phyloP scores from a whole-genome alignment of 192 early-diverging fungal species.

The Entomortierella parvispora region DNA sequence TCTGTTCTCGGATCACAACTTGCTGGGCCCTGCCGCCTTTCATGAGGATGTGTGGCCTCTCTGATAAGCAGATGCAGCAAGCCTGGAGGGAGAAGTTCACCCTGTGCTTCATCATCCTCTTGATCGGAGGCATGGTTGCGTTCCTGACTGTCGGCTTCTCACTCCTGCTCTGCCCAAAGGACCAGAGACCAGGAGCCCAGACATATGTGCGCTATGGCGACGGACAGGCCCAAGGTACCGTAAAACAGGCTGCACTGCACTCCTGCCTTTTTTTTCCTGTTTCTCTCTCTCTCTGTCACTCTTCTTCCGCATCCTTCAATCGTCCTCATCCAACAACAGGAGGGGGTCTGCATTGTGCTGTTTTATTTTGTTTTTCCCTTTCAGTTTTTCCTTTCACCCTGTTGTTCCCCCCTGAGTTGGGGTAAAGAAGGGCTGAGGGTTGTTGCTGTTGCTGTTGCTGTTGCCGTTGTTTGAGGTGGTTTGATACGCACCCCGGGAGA shows the following conservation, averaged over 20 bases:
- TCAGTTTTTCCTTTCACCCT: neutral
- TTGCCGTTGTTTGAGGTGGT: too few relatives aligned
- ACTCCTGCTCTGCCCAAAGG: constrained; percentile 43
- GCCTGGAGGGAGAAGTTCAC: constrained; percentile 78
- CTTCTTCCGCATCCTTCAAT: neutral
- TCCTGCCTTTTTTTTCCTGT: neutral
- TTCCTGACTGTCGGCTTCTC: constrained; percentile 77
- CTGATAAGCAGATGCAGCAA: constrained; percentile 66
- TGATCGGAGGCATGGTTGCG: constrained; percentile 74
- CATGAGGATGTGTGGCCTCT: constrained; percentile 63
- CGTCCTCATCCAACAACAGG: neutral
- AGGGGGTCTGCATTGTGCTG: neutral
- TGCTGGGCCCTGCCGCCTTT: constrained; percentile 69
- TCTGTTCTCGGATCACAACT: constrained; percentile 67
- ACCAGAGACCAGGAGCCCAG: constrained; percentile 28
- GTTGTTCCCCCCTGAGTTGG: too few relatives aligned
- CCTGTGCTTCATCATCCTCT: constrained; percentile 74
- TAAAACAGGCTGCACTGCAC: neutral
- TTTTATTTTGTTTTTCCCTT: neutral
- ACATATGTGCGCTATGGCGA: constrained; percentile 52
- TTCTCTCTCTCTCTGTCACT: neutral
- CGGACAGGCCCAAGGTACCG: constrained; percentile 22
- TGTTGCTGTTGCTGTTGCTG: too few relatives aligned
- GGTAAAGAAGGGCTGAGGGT: too few relatives aligned
- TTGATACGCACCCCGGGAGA: too few relatives aligned